Evolutionary conservation across 2,329 filamentous ascomycete genomes (phyloP).

Genomic region (Ascochyta pisi): DNA sequence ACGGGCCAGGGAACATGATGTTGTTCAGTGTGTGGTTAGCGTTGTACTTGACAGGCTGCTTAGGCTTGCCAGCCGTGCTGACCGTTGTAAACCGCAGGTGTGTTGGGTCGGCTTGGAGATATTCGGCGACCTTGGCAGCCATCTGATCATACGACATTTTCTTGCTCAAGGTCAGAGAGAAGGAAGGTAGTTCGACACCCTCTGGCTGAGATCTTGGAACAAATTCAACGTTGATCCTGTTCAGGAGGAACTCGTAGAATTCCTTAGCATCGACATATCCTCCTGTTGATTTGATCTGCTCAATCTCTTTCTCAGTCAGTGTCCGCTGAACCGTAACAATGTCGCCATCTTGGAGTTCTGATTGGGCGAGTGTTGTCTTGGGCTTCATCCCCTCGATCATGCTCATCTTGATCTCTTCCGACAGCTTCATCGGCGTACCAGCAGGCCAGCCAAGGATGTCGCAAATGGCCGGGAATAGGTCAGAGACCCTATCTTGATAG

Average conservation of each 20-base stretch:
- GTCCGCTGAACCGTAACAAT: slow-evolving; percentile 91
- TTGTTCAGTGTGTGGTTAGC: slow-evolving; percentile 73
- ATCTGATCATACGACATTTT: slow-evolving; percentile 92
- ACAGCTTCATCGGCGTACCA: slow-evolving; percentile 75
- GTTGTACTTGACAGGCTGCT: slow-evolving; percentile 76
- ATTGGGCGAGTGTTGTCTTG: slow-evolving; percentile 86
- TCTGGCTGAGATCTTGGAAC: slow-evolving; percentile 65
- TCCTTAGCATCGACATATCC: slow-evolving; percentile 73
- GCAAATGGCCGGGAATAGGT: slow-evolving; percentile 78
- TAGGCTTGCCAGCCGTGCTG: slow-evolving; percentile 79
- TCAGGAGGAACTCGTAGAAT: slow-evolving; percentile 92
- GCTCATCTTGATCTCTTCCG: slow-evolving; percentile 96
- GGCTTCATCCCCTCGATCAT: slow-evolving; percentile 97
- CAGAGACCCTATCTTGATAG: slow-evolving; percentile 85
- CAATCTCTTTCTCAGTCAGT: slow-evolving; percentile 57
- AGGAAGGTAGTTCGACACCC: slow-evolving; percentile 66
- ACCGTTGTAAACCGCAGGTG: slow-evolving; percentile 93
- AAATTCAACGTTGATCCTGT: slow-evolving; percentile 81
- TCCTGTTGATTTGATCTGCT: slow-evolving; percentile 46
- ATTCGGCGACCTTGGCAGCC: slow-evolving; percentile 79
- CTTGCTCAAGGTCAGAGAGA: slow-evolving; percentile 79
- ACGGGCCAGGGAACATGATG: slow-evolving; percentile 75
- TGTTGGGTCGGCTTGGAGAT: slow-evolving; percentile 78
- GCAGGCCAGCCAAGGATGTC: slow-evolving; percentile 87
- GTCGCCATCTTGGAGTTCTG: slow-evolving; percentile 96